Conservation (phyloP, 2,329 filamentous ascomycete species). For the Sclerotinia minor region DNA sequence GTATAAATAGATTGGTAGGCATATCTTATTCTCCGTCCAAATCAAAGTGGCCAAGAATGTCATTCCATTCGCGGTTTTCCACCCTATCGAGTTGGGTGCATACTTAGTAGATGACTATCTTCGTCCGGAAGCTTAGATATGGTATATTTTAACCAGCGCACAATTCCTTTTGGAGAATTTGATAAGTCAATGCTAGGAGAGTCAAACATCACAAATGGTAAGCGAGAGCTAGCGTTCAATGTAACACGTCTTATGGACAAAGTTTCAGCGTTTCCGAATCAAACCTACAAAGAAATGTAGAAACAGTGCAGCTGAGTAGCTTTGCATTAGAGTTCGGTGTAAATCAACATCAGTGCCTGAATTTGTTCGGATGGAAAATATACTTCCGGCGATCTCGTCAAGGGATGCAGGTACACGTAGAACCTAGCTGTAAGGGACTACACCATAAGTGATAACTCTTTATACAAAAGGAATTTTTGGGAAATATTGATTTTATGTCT, state of each 20-base stretch:
- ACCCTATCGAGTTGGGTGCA: conserved; percentile 1
- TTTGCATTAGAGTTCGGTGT: neutral
- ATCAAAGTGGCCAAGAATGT: neutral
- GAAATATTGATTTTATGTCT: no score
- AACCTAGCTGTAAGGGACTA: no score
- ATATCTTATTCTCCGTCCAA: neutral
- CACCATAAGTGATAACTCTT: no score
- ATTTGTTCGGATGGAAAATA: no score
- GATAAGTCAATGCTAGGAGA: neutral
- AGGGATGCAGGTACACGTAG: no score
- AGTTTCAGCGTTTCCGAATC: neutral
- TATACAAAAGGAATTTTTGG: no score
- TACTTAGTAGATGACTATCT: neutral
- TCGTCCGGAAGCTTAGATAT: neutral
- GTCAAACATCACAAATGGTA: neutral
- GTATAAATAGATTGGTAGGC: neutral
- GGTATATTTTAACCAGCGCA: neutral
- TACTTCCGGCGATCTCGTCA: neutral
- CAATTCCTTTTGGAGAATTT: neutral
- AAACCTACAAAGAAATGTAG: neutral
- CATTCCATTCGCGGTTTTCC: neutral
- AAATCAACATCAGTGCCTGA: neutral
- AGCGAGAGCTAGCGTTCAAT: neutral
- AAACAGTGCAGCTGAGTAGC: neutral
- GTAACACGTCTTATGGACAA: neutral